Evolutionary conservation across 2,329 filamentous ascomycete genomes (phyloP).

Genomic region (Penicillium sp.): DNA sequence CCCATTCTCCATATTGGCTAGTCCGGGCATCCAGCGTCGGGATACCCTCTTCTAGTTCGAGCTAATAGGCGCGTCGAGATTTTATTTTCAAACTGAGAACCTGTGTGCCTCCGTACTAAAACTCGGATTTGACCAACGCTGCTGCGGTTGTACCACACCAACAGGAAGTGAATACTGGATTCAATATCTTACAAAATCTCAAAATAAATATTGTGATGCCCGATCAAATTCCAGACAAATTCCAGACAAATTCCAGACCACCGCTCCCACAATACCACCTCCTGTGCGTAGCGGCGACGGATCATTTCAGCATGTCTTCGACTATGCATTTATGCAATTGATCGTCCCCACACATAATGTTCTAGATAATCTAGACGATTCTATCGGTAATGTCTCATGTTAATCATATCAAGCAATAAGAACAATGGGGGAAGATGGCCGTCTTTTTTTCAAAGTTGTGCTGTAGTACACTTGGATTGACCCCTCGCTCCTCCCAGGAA

Average conservation of each 20-base stretch:
- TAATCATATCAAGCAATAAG: not conserved
- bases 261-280: not conserved
- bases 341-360: not conserved
- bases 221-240: not conserved
- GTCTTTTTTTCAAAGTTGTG: conserved; percentile 12
- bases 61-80: not conserved
- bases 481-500: conserved; percentile 13
- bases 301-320: not conserved
- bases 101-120: not conserved
- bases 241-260: not conserved
- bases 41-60: not conserved
- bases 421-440: conserved; percentile 1
- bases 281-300: no score
- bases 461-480: conserved; percentile 19
- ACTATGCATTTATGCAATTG: not conserved
- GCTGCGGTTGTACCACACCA: not conserved
- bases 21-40: not conserved
- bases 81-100: not conserved
- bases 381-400: not conserved
- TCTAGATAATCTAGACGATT: not conserved
- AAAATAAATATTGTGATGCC: not conserved
- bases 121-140: not conserved
- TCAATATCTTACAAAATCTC: not conserved
- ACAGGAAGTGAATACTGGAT: not conserved
- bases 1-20: not conserved